A percentile compares a stretch with the other conserved stretches of the same genome.
phyloP scores from a whole-genome alignment of 2,329 filamentous ascomycete genomes.

The Xylaria polymorpha region DNA sequence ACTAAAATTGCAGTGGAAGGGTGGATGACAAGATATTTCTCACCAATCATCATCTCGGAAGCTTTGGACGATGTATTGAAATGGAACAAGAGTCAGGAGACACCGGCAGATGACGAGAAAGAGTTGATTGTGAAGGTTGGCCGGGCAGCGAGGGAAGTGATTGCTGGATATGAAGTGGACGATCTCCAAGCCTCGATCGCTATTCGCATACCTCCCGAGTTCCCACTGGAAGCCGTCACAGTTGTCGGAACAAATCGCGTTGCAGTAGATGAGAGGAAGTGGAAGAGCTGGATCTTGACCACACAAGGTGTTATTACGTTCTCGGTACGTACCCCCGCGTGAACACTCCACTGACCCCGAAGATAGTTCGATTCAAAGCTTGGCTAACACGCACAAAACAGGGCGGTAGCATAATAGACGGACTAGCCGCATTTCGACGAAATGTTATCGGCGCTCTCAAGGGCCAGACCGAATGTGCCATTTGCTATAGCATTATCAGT shows the following conservation, averaged over 20 bases:
- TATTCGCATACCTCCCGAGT: constrained; percentile 83
- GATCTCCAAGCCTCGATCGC: constrained; percentile 85
- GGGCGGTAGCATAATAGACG: constrained; percentile 89
- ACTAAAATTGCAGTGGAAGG: constrained; percentile 81
- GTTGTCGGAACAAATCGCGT: constrained; percentile 85
- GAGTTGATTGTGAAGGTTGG: constrained; percentile 77
- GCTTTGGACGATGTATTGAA: constrained; percentile 73
- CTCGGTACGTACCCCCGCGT: constrained; percentile 61
- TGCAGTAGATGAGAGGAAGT: constrained; percentile 89
- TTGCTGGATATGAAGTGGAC: constrained; percentile 87
- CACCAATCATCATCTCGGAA: constrained; percentile 73
- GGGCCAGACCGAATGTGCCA: constrained; percentile 94
- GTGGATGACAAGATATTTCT: constrained; percentile 89
- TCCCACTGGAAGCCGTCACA: constrained; percentile 81
- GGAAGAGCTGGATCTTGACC: constrained; percentile 89
- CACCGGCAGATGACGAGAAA: constrained; percentile 63
- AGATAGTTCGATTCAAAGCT: constrained; percentile 10
- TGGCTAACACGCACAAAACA: constrained; percentile 45
- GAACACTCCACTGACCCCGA: not conserved
- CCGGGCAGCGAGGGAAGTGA: constrained; percentile 77
- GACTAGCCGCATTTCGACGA: constrained; percentile 82
- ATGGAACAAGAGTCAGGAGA: constrained; percentile 70
- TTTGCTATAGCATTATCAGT: constrained; percentile 95
- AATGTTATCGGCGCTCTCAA: constrained; percentile 91
- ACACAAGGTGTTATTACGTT: constrained; percentile 95